Base-by-base conservation (phyloP, 352 stramenopile species). In the Globisporangium lucens region DNA sequence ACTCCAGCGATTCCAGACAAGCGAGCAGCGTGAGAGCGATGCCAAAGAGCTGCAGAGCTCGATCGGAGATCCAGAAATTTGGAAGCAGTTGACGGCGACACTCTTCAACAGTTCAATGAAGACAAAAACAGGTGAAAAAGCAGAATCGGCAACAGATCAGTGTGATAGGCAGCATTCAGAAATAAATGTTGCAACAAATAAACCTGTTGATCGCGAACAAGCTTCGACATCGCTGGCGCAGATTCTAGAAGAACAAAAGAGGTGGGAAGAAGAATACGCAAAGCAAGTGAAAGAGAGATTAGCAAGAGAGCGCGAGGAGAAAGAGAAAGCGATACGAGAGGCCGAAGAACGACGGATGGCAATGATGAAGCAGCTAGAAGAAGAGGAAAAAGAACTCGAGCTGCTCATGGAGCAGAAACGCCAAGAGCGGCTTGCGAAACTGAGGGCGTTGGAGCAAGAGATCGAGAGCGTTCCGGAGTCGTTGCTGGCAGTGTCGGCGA, bases 301-400 rank as follows among this genome's bases (percentile, higher is more conserved):
- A 0, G 61, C 46, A 24, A 65, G 75, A 5, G 83, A 94, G 35
- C 72, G 82, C 38, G 66, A 80, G 22, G 78, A 76, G 3, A 93
- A 93, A 27, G 73, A 90, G 30, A 67, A 71, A 0, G 68, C 75
- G 10, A 27, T 91, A 22, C 77, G 75, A 22, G 65, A 91, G 35
- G 83, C 84, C 0, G 83, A 92, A 36, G 73, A 73, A 2, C 70
- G 83, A 38, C 80, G 83, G 4, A 51, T 68, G 2, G 74, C 75
- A 30, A 86, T 93, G 72, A 73, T 93, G 66, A 76, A 82, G 43
- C 72, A 91, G 68, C 65, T 95, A 12, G 85, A 93, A 51, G 83
- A 91, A 4, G 85, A 95, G 68, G 85, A 94, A 47, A 68, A 67
- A 20, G 83, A 93, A 46, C 70, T 94, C 24, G 83, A 93, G 61